Percentiles rank a stretch among this genome's conserved stretches.
Conservation (phyloP, 495 filamentous ascomycete species). For the Penicillium daleae region DNA sequence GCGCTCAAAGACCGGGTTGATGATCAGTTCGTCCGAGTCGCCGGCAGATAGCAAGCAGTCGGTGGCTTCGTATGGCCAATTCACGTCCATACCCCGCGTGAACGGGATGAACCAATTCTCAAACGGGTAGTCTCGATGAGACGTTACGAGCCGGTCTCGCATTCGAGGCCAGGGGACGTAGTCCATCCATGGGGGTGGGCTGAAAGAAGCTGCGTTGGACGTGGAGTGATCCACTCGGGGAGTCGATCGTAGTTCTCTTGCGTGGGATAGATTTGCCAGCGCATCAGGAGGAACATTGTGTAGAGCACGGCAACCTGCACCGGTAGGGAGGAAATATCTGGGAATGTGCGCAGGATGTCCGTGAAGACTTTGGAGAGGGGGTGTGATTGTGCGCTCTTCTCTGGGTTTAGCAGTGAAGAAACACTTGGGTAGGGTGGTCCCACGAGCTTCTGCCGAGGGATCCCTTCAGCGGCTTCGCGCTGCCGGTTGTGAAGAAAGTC, state of each 20-base stretch:
- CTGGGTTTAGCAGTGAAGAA: conserved; percentile 71
- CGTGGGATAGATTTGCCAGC: conserved; percentile 78
- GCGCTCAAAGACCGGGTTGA: conserved; percentile 80
- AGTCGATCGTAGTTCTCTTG: conserved; percentile 72
- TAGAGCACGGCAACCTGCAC: conserved; percentile 81
- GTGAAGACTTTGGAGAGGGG: conserved; percentile 81
- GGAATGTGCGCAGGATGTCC: conserved; percentile 76
- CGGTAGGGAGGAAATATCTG: conserved; percentile 67
- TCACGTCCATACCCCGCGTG: conserved; percentile 69
- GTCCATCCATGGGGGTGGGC: conserved; percentile 80
- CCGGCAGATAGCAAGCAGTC: conserved; percentile 60
- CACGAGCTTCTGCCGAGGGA: conserved; percentile 60
- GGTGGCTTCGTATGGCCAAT: conserved; percentile 76
- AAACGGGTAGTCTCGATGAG: conserved; percentile 59
- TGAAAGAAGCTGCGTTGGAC: conserved; percentile 60
- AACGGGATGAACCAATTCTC: conserved; percentile 82
- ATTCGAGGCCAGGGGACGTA: conserved; percentile 75
- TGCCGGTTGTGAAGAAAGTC: conserved; percentile 74
- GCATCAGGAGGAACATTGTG: conserved; percentile 81
- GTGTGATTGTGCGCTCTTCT: conserved; percentile 62
- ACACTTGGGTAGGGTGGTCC: conserved; percentile 78
- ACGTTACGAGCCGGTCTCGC: conserved; percentile 62
- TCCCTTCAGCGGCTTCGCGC: conserved; percentile 63
- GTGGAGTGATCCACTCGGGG: conserved; percentile 67
- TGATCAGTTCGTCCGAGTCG: conserved; percentile 62